Percentiles rank a stretch among this genome's conserved stretches.
Evolutionary conservation across 2,329 filamentous ascomycete genomes (phyloP).

Genomic region (Achaetomium macrosporum): DNA sequence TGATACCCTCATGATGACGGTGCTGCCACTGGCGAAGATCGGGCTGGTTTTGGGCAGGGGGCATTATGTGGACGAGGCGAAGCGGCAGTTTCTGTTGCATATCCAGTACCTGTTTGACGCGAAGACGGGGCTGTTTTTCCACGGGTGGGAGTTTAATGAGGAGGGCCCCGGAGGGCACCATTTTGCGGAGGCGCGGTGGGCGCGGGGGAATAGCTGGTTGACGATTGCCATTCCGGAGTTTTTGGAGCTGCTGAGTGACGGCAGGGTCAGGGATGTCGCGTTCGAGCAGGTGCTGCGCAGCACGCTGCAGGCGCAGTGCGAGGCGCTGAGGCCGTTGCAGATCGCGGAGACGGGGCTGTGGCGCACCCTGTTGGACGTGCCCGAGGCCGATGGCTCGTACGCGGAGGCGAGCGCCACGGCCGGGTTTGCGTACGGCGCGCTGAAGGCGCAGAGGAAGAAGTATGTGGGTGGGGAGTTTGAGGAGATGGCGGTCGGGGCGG

Average conservation of each 20-base stretch:
- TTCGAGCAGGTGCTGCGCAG: constrained; percentile 54
- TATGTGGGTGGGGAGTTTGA: constrained; percentile 61
- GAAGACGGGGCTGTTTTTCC: constrained; percentile 68
- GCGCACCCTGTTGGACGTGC: constrained; percentile 67
- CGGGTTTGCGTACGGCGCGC: constrained; percentile 73
- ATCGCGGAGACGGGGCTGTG: constrained; percentile 55
- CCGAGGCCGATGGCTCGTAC: constrained; percentile 63
- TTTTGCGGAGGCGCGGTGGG: constrained; percentile 54
- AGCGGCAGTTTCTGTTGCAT: constrained; percentile 70
- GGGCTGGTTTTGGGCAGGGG: constrained; percentile 63
- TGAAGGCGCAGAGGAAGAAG: constrained; percentile 65
- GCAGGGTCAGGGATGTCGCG: constrained; percentile 54
- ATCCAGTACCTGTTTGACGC: constrained; percentile 73
- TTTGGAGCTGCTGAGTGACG: constrained; percentile 59
- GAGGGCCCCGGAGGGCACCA: constrained; percentile 47
- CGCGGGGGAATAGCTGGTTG: constrained; percentile 63
- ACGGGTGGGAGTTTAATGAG: constrained; percentile 69
- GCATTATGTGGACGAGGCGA: constrained; percentile 71
- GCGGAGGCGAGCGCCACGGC: constrained; percentile 72
- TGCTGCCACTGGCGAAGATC: constrained; percentile 74
- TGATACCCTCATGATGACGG: constrained; percentile 85
- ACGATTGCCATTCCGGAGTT: constrained; percentile 82
- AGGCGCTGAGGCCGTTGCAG: constrained; percentile 58
- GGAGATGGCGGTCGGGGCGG: constrained; percentile 56
- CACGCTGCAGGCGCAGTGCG: constrained; percentile 63